Conservation (phyloP, 2,329 filamentous ascomycete species). For the Myriosclerotinia curreyana region DNA sequence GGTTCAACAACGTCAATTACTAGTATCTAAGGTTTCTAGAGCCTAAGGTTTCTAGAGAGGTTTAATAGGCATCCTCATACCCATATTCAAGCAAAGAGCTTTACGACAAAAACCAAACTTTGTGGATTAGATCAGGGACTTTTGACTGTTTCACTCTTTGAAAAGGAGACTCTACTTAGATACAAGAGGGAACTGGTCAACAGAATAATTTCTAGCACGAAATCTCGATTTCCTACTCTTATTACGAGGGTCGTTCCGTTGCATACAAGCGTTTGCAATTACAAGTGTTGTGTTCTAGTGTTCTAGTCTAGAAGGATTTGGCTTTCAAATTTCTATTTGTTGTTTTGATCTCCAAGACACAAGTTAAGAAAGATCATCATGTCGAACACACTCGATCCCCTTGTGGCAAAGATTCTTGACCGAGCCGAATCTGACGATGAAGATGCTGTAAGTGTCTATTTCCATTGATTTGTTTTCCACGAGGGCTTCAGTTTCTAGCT, state of each 20-base stretch:
- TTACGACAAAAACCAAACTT: not conserved
- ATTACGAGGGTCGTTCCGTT: not conserved
- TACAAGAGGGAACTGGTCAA: not conserved
- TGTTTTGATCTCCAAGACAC: not conserved
- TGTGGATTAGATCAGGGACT: not conserved
- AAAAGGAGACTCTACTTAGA: not conserved
- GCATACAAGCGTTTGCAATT: slow-evolving; percentile 14
- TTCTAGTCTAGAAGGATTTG: not conserved
- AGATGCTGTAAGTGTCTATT: slow-evolving; percentile 43
- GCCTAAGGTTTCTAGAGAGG: not conserved
- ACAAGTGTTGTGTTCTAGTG: not conserved
- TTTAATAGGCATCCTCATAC: too few relatives aligned
- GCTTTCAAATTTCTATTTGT: not conserved
- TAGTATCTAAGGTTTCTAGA: not conserved
- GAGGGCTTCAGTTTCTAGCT: not conserved
- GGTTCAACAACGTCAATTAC: not conserved
- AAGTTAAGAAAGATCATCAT: not conserved
- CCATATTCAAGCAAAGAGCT: too few relatives aligned
- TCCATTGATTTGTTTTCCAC: not conserved
- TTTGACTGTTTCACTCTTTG: not conserved
- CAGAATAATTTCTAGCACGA: not conserved
- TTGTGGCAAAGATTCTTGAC: slow-evolving; percentile 50
- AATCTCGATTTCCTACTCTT: not conserved
- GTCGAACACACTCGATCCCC: slow-evolving; percentile 43
- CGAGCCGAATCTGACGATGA: slow-evolving; percentile 49